These are phyloP conservation scores for Elsinoe arachidis DNA, from an alignment of 2,329 filamentous ascomycete species.

Conservation along the genomic window DNA sequence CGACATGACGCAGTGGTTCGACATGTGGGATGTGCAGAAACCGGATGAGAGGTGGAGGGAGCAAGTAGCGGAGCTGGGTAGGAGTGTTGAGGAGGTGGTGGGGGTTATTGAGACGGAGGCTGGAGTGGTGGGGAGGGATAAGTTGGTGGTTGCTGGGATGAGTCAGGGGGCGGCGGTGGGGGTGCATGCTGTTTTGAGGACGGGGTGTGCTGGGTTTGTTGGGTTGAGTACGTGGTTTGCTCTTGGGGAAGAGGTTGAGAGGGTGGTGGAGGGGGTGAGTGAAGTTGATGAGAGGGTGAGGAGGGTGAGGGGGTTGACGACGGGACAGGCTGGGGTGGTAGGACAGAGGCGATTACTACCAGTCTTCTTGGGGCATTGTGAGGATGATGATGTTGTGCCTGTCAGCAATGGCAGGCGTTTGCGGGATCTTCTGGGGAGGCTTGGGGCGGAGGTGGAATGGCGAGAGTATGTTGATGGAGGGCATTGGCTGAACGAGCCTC, in stretches of 20 bases:
- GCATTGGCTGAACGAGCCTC: constrained; percentile 21
- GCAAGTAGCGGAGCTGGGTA: constrained; percentile 3
- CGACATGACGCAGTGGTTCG: constrained; percentile 33
- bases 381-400: constrained; percentile 19
- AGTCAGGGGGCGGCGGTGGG: constrained; percentile 12
- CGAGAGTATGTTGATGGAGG: constrained; percentile 18
- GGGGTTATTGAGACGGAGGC: constrained; percentile 2
- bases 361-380: constrained; percentile 19
- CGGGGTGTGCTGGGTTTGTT: constrained; percentile 6
- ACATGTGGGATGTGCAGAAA: constrained; percentile 26
- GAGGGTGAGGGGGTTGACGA: background rate
- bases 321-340: background rate
- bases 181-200: constrained; percentile 3
- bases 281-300: background rate
- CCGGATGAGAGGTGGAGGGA: constrained; percentile 21
- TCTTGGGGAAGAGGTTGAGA: background rate
- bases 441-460: constrained; percentile 19
- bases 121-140: background rate
- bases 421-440: background rate
- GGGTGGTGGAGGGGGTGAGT: background rate
- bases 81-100: background rate
- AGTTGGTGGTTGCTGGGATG: constrained; percentile 13
- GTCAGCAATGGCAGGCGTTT: constrained; percentile 15
- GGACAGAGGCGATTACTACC: constrained; percentile 9
- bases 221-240: constrained; percentile 13